Percentiles rank a stretch among this genome's conserved stretches.
Evolutionary conservation across 2,329 filamentous ascomycete genomes (phyloP).

Genomic region (Coniochaeta pulveracea): DNA sequence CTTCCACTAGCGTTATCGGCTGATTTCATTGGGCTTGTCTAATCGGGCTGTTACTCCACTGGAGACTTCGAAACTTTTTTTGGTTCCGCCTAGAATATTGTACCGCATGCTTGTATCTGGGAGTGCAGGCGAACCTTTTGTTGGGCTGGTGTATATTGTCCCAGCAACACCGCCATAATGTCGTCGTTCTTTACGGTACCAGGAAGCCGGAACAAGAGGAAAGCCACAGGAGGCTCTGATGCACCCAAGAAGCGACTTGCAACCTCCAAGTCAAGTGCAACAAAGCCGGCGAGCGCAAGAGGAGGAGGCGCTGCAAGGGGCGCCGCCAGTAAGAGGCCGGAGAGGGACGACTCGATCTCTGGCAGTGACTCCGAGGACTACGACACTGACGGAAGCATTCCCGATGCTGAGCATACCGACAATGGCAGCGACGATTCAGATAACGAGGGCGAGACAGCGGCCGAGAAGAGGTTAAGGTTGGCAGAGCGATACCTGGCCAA

Average conservation of each 20-base stretch:
- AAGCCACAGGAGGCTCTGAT: constrained; percentile 49
- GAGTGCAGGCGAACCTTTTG: too few relatives aligned
- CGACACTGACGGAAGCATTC: constrained; percentile 27
- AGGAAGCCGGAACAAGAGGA: constrained; percentile 81
- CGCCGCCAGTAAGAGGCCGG: constrained; percentile 33
- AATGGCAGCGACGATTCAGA: constrained; percentile 49
- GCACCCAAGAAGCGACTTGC: constrained; percentile 49
- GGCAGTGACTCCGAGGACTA: constrained; percentile 69
- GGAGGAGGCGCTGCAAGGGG: constrained; percentile 18
- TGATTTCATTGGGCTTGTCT: background rate
- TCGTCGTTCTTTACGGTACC: constrained; percentile 94
- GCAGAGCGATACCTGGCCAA: constrained; percentile 92
- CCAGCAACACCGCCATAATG: constrained; percentile 44
- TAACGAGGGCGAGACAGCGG: constrained; percentile 78
- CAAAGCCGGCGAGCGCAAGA: constrained; percentile 18
- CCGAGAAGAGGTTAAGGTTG: constrained; percentile 73
- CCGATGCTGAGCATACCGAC: constrained; percentile 28
- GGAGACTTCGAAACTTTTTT: constrained; percentile 3
- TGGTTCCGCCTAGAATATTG: constrained; percentile 3
- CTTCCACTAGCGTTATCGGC: too few relatives aligned
- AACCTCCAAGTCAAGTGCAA: constrained; percentile 31
- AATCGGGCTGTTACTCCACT: constrained; percentile 2
- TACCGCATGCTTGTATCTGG: too few relatives aligned
- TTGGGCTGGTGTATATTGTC: constrained; percentile 6
- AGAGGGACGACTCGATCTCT: constrained; percentile 54